Evolutionary conservation across 169 alveolate species (phyloP), one percentile per base, ranked within the genome.

Genomic region (Besnoitia besnoiti): DNA sequence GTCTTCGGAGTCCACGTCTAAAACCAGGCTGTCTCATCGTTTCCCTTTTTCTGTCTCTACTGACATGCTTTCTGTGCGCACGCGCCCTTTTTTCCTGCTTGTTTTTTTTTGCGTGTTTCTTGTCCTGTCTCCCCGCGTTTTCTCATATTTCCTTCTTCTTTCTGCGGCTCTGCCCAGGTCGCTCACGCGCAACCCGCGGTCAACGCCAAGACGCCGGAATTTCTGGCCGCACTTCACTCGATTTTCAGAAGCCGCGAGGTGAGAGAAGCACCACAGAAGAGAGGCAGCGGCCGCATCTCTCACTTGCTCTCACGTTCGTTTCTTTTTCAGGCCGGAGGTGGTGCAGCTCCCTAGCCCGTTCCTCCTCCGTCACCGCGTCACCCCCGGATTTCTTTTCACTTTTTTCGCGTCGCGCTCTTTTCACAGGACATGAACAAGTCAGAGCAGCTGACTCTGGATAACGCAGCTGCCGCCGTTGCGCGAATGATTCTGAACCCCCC

Each of bases 381-480:
- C n/a, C n/a, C n/a, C n/a, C n/a, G n/a, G n/a, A n/a, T n/a, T n/a
- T n/a, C n/a, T n/a, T n/a, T n/a, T n/a, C n/a, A n/a, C n/a, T n/a
- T n/a, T n/a, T 79, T 77, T 90, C 50, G n/a, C 40, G 82, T 77
- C 76, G 44, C 8, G 62, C 49, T 82, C 59, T 27, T 40, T 39
- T 21, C 33, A 1, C 90, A 90, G 93, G 93, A 90, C 24, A 24
- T 77, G 89, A 59, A 80, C 82, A 79, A 77, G 73, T 49, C 90
- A 67, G 93, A 90, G 84, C 90, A 50, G 33, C 39, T 73, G 85
- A 90, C 90, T 3, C 47, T 90, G 47, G 93, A 90, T 90, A 90
- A 90, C 84, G 93, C 90, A 8, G 73, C 85, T 35, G 85, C 93
- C 0, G 93, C 93, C 7, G 93, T 90, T 12, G 93, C 93, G 5